A percentile compares a stretch with the other conserved stretches of the same genome.
Evolutionary conservation across 2,329 filamentous ascomycete species (phyloP).

Genomic region (Fonsecaea multimorphosa): DNA sequence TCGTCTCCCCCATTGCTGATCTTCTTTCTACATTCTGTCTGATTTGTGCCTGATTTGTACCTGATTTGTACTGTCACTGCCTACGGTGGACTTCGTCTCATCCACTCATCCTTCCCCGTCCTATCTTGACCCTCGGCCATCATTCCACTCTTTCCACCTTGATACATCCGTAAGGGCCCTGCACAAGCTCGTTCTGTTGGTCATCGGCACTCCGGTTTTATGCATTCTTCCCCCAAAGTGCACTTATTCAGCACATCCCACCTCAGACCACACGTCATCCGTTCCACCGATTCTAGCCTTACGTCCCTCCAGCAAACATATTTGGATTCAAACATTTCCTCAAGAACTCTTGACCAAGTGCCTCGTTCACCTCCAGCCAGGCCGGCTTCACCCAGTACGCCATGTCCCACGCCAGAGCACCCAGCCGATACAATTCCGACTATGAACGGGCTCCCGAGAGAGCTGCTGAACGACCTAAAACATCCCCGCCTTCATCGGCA

Average conservation of each 20-base stretch:
- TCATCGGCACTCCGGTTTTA: constrained; percentile 7
- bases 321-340: background rate
- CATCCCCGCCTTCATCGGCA: constrained; percentile 25
- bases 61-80: constrained; percentile 5
- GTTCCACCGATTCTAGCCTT: constrained; percentile 6
- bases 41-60: background rate
- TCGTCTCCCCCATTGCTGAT: constrained; percentile 6
- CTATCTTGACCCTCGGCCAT: background rate
- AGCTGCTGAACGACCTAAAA: constrained; percentile 19
- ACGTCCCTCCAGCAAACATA: background rate
- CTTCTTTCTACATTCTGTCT: constrained; percentile 10
- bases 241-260: constrained; percentile 21
- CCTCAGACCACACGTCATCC: constrained; percentile 17
- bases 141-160: constrained; percentile 1
- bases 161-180: background rate
- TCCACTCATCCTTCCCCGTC: background rate
- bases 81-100: constrained; percentile 4
- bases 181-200: background rate
- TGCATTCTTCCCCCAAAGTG: background rate
- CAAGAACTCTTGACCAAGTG: background rate
- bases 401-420: constrained; percentile 24
- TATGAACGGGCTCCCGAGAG: constrained; percentile 25
- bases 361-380: background rate
- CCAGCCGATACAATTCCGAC: constrained; percentile 26
- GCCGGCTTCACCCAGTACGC: background rate